phyloP scores from a whole-genome alignment of 805 yeast species.

The Candida railenensis region DNA sequence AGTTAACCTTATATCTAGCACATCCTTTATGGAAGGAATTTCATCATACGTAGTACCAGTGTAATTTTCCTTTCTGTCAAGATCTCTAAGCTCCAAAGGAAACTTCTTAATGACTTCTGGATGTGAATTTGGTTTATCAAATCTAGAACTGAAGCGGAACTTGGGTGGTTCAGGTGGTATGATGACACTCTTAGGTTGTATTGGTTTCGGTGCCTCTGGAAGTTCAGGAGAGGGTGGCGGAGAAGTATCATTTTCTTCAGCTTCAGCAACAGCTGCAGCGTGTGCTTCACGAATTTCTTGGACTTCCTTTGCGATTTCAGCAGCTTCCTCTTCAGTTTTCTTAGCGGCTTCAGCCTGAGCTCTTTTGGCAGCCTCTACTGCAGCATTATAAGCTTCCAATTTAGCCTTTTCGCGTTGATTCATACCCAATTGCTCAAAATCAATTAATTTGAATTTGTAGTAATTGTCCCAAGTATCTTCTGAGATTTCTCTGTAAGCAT shows the following conservation, averaged over 20 bases:
- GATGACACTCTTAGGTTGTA: neutral
- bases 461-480: conserved; percentile 39
- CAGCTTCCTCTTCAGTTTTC: conserved; percentile 11
- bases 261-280: neutral
- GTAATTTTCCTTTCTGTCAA: neutral
- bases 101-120: conserved; percentile 30
- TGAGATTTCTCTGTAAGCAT: conserved; percentile 39
- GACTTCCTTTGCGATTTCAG: conserved; percentile 9
- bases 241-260: neutral
- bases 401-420: conserved; percentile 15
- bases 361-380: conserved; percentile 9
- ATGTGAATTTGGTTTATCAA: conserved; percentile 33
- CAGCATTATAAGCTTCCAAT: neutral
- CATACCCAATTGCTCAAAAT: conserved; percentile 35
- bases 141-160: conserved; percentile 19
- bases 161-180: conserved; percentile 11
- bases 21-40: conserved; percentile 26
- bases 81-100: conserved; percentile 33
- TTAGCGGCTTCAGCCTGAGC: conserved; percentile 8
- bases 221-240: conserved; percentile 20
- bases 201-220: conserved; percentile 7
- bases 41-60: conserved; percentile 9
- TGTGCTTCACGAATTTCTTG: conserved; percentile 12
- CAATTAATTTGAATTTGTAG: conserved; percentile 36
- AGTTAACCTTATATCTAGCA: conserved; percentile 31